Evolutionary conservation across 2,329 filamentous ascomycete species (phyloP), one percentile per base, ranked within the genome.

Genomic region (Fusarium tricinctum): DNA sequence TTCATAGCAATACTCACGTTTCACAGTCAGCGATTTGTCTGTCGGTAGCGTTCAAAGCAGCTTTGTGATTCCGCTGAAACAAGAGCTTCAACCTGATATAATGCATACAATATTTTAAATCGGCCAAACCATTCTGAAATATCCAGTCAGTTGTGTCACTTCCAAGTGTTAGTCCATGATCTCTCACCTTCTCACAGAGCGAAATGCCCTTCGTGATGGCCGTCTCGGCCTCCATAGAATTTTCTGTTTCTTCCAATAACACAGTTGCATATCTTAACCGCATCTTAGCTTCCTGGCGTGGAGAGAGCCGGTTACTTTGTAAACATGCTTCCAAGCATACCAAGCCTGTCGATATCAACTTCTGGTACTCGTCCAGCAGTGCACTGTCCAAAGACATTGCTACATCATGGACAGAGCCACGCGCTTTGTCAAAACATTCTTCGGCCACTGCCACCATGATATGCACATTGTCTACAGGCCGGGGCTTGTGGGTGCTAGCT

Each of bases 21-120:
- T 91, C 86, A 30, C 89, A 89, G 72, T 93, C 89, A 0, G 84
- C 81, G 45, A 94, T 91, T 44, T 91, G 85, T 26, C 85, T 85
- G 73, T 94, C 92, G 17, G 93, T 81, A 1, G 89, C 85, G 66
- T 91, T 94, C 72, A 94, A 82, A 1, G 91, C 91, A 2, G 91
- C 91, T 72, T 91, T 92, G 52, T 87, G 87, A 67, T 88, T 93
- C 42, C 88, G 86, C 72, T 91, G 89, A 69, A 90, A 92, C 58
- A 92, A 81, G 2, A 92, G 85, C 69, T 91, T 90, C 48, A 90
- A 85, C 60, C 91, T 86, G 17, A 93, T 81, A 75, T 93, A 92
- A 68, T 92, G 88, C 85, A 93, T 92, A 65, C 88, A 88, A 77
- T 93, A 93, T 76, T 92, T 93, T 39, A 94, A 78, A 70, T 94